Percentiles rank a stretch among this genome's conserved stretches.
Conservation (phyloP, 768 basidiomycete species). For the Boletus insuetus region DNA sequence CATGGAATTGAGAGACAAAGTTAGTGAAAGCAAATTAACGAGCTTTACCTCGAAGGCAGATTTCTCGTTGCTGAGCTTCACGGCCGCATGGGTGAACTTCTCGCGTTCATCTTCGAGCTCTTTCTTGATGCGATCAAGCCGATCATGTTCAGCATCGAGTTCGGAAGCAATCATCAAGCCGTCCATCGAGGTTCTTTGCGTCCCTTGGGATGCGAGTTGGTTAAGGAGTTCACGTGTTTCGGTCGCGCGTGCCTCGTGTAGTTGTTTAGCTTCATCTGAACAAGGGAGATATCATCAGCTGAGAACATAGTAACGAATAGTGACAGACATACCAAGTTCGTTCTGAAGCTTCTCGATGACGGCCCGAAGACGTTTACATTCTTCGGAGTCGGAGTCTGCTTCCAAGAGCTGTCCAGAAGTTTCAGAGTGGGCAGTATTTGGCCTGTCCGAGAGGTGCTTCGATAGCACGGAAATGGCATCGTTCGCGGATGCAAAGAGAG, state of each 20-base stretch:
- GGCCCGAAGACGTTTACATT: slow-evolving; percentile 48
- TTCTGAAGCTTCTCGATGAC: slow-evolving; percentile 49
- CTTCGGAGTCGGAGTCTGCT: slow-evolving; percentile 32
- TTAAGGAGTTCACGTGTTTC: slow-evolving; percentile 56
- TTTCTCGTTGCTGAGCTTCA: slow-evolving; percentile 63
- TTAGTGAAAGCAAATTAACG: neutral
- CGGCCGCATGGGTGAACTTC: slow-evolving; percentile 61
- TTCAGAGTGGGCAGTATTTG: slow-evolving; percentile 8
- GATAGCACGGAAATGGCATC: slow-evolving; percentile 32
- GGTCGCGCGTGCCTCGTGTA: slow-evolving; percentile 38
- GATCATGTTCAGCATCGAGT: slow-evolving; percentile 52
- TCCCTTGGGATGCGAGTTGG: slow-evolving; percentile 46
- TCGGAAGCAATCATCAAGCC: slow-evolving; percentile 51
- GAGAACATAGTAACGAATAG: neutral
- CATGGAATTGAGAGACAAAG: slow-evolving; percentile 1
- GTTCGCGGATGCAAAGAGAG: slow-evolving; percentile 43
- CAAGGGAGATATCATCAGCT: slow-evolving; percentile 5
- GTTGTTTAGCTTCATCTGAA: slow-evolving; percentile 48
- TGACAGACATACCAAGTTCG: slow-evolving; percentile 52
- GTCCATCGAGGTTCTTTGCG: slow-evolving; percentile 35
- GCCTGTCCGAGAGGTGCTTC: slow-evolving; percentile 20
- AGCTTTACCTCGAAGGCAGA: slow-evolving; percentile 58
- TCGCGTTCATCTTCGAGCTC: slow-evolving; percentile 66
- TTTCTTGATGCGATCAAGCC: slow-evolving; percentile 48
- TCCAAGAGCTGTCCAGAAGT: slow-evolving; percentile 17